Evolutionary conservation across 306 rosid genomes (phyloP), one percentile per base, ranked within the genome.

Genomic region (Vachellia collinsii): DNA sequence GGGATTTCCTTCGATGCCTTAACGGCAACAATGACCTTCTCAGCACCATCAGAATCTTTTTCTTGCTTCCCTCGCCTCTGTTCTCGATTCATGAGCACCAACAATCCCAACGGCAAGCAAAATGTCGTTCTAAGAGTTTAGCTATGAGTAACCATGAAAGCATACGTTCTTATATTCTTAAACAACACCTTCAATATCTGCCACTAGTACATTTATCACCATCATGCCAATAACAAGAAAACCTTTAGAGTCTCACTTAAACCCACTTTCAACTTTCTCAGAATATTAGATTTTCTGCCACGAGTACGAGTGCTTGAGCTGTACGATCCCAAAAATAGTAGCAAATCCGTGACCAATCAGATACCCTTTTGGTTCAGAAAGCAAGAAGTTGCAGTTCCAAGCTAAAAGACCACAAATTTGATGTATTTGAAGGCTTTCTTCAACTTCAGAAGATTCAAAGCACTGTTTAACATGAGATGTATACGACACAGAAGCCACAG

Each of bases 1-100:
- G 99, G 97, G 85, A 96, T 85, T 79, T 96, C 99, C 83, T 93
- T 93, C 11, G 94, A 87, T 14, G 97, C 97, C 91, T 92, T 96
- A 19, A 96, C 99, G 1, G 98, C 98, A 70, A 96, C 99, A 72
- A 96, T 92, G 75, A 96, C 98, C 88, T 92, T 92, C 90, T 88
- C 94, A 50, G 90, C 89, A 39, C 74, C 94, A 86, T 92, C 93
- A 0, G 89, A 91, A 84, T 89, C 88, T 56, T 85, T 93, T 85
- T 96, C 96, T 73, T 82, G 91, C 91, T 88, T 95, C 71, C 87
- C 96, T 74, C 89, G 91, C 82, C 88, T 96, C 86, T 76, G 89
- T 74, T 93, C 98, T 77, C 89, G 89, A 89, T 87, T 93, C 99
- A 92, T 96, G 43, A 37, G 54, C 70, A 51, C 85, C 58, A 83